Conservation (phyloP, 169 alveolate genomes). For the Plasmodium vivax region DNA sequence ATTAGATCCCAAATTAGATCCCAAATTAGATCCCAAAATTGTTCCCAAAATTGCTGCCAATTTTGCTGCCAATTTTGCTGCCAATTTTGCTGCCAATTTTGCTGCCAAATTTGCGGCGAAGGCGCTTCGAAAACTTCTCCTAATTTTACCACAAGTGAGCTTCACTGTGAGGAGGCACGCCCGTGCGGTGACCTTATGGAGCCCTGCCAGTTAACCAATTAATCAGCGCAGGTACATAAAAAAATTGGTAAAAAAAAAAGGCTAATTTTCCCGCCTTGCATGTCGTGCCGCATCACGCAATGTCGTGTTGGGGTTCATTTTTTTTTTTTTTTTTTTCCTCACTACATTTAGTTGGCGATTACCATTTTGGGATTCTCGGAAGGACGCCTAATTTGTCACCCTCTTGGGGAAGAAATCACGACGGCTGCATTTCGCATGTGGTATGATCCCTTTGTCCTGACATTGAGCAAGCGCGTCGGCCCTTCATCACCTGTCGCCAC, state of each 20-base stretch:
- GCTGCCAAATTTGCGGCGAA: background rate
- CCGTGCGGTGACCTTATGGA: background rate
- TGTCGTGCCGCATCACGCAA: background rate
- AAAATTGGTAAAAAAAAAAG: background rate
- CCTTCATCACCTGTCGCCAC: background rate
- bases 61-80: background rate
- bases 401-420: background rate
- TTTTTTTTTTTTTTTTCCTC: slow-evolving; percentile 2
- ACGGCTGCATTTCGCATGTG: background rate
- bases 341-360: background rate
- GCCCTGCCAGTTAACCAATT: background rate
- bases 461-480: background rate
- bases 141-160: background rate
- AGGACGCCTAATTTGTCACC: background rate
- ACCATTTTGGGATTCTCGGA: background rate
- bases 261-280: background rate
- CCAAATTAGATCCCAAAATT: background rate
- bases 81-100: no score
- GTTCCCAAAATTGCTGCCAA: background rate
- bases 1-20: background rate
- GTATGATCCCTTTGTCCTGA: background rate
- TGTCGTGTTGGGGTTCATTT: background rate
- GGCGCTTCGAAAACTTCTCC: background rate
- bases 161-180: background rate
- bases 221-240: background rate